phyloP scores from a whole-genome alignment of 176 grass and related monocot species.

The Dendrocalamus sinicus region DNA sequence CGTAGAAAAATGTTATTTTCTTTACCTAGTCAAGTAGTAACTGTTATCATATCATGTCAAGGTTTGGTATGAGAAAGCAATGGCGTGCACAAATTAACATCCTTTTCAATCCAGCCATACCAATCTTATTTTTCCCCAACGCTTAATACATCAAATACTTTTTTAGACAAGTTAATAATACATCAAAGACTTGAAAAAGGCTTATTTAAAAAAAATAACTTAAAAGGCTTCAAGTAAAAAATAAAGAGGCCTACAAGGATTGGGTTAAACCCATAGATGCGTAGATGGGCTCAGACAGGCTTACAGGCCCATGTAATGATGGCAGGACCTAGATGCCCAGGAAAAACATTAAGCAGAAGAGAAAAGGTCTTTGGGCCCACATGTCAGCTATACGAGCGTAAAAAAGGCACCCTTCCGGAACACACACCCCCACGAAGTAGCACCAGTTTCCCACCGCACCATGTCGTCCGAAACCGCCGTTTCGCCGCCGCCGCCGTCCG shows the following conservation, averaged over 20 bases:
- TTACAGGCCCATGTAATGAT: background rate
- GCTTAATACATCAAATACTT: background rate
- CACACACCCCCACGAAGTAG: background rate
- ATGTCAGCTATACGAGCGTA: background rate
- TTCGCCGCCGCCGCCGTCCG: conserved; percentile 49
- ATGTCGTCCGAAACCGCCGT: conserved; percentile 60
- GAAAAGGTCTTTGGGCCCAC: background rate
- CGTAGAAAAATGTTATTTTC: background rate
- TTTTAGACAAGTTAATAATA: too few relatives aligned
- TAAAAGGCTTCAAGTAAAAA: too few relatives aligned
- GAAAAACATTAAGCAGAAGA: background rate
- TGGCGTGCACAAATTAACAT: background rate
- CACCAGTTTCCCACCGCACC: conserved; percentile 15
- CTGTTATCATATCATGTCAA: background rate
- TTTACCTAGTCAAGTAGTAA: background rate
- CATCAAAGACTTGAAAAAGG: too few relatives aligned
- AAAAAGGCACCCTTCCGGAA: conserved; percentile 30
- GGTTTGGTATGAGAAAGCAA: background rate
- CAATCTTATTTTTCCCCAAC: background rate
- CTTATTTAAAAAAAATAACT: too few relatives aligned
- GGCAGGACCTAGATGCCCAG: background rate
- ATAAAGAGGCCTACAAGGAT: background rate
- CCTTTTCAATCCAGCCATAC: background rate
- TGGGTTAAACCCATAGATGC: background rate
- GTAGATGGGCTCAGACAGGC: background rate